Evolutionary conservation across 2,329 filamentous ascomycete genomes (phyloP).

Genomic region (Fusarium denticulatum): DNA sequence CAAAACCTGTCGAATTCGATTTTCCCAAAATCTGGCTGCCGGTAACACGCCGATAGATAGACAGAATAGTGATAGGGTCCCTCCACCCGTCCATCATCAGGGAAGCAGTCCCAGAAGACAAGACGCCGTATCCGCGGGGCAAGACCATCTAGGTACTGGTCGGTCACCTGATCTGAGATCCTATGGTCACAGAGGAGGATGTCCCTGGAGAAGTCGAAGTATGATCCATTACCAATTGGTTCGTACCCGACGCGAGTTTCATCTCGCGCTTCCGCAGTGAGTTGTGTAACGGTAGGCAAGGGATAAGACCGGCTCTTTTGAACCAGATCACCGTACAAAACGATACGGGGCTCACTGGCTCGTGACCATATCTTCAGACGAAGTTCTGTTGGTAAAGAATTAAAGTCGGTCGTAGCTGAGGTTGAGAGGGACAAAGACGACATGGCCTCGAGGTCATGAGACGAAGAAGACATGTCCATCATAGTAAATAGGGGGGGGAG

Average conservation of each 20-base stretch:
- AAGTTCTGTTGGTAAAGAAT: slow-evolving; percentile 49
- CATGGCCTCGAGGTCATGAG: slow-evolving; percentile 9
- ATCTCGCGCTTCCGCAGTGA: slow-evolving; percentile 49
- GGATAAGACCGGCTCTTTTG: slow-evolving; percentile 46
- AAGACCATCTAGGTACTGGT: slow-evolving; percentile 47
- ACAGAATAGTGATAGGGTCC: slow-evolving; percentile 48
- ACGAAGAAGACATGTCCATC: slow-evolving; percentile 13
- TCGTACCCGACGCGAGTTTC: slow-evolving; percentile 51
- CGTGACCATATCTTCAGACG: slow-evolving; percentile 52
- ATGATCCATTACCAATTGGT: slow-evolving; percentile 48
- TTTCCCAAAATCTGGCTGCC: slow-evolving; percentile 44
- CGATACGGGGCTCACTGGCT: slow-evolving; percentile 50
- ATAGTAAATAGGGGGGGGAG: slow-evolving; percentile 6
- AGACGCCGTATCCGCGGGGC: slow-evolving; percentile 48
- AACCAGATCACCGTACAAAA: slow-evolving; percentile 50
- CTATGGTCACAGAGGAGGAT: slow-evolving; percentile 52
- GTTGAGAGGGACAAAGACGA: slow-evolving; percentile 9
- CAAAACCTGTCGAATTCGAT: slow-evolving; percentile 52
- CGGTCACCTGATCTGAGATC: slow-evolving; percentile 47
- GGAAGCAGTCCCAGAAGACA: slow-evolving; percentile 54
- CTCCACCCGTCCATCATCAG: slow-evolving; percentile 51
- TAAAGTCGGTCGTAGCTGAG: slow-evolving; percentile 38
- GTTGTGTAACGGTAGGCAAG: slow-evolving; percentile 49
- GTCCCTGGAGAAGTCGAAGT: slow-evolving; percentile 50
- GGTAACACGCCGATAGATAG: slow-evolving; percentile 49